Percentiles rank a stretch among this genome's conserved stretches.
phyloP scores from a whole-genome alignment of 2,329 filamentous ascomycete genomes.

The Zymoseptoria pseudotritici region DNA sequence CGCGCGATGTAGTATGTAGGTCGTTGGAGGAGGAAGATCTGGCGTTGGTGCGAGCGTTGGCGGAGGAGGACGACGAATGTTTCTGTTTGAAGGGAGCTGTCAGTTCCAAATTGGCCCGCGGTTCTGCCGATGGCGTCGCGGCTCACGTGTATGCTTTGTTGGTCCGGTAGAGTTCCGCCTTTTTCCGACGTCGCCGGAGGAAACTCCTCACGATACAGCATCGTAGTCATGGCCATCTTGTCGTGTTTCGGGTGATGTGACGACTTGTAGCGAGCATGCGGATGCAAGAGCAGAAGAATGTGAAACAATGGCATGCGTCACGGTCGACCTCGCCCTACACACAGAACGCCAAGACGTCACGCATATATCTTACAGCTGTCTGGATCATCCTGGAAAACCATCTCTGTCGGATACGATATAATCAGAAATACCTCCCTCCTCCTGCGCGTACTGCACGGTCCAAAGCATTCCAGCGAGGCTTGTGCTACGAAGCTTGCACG shows the following conservation, averaged over 20 bases:
- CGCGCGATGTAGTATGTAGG: background rate
- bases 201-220: conserved; percentile 16
- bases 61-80: background rate
- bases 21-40: conserved; percentile 10
- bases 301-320: background rate
- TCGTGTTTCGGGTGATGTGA: background rate
- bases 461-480: background rate
- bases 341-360: background rate
- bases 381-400: background rate
- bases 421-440: no score
- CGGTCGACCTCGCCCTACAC: background rate
- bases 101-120: background rate
- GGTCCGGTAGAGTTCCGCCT: background rate
- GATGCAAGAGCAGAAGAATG: background rate
- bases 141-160: conserved; percentile 1
- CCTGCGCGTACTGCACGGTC: no score
- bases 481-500: background rate
- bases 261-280: background rate
- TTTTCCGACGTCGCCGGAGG: conserved; percentile 5
- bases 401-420: background rate
- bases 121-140: background rate
- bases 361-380: background rate
- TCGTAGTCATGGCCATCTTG: conserved; percentile 18
- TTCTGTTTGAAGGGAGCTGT: conserved; percentile 1
- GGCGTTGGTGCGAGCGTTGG: conserved; percentile 1